Conservation (phyloP, 257 asterid genomes). For the Coffea canephora region DNA sequence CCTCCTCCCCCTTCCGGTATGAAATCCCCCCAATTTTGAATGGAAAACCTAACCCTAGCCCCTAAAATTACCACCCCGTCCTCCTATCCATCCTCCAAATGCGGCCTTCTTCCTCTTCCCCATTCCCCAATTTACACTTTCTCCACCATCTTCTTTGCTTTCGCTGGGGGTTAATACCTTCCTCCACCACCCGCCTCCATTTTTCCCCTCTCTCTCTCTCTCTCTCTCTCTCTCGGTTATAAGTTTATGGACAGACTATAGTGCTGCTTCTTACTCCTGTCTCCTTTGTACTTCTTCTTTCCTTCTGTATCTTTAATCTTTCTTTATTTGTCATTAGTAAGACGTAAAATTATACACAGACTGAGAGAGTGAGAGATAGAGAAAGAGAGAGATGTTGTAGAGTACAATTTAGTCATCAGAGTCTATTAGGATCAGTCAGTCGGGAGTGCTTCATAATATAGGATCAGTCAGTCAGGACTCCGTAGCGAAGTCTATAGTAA, state of each 20-base stretch:
- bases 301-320: too few species aligned
- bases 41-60: constrained; percentile 61
- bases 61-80: constrained; percentile 26
- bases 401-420: background rate
- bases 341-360: too few species aligned
- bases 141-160: constrained; percentile 40
- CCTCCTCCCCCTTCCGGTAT: background rate
- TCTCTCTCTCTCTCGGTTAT: background rate
- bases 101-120: constrained; percentile 26
- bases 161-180: constrained; percentile 44
- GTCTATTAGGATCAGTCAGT: background rate
- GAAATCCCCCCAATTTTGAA: constrained; percentile 31
- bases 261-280: too few species aligned
- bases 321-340: too few species aligned
- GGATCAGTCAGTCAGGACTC: background rate
- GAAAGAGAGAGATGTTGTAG: too few species aligned
- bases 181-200: background rate
- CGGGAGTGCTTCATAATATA: background rate
- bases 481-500: too few species aligned
- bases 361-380: too few species aligned
- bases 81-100: constrained; percentile 34
- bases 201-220: constrained; percentile 14
- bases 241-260: too few species aligned
- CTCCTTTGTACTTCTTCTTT: too few species aligned
- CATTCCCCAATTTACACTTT: background rate